These are phyloP conservation scores for Fusarium annulatum DNA, from an alignment of 2,329 filamentous ascomycete species.

Conservation along the genomic window DNA sequence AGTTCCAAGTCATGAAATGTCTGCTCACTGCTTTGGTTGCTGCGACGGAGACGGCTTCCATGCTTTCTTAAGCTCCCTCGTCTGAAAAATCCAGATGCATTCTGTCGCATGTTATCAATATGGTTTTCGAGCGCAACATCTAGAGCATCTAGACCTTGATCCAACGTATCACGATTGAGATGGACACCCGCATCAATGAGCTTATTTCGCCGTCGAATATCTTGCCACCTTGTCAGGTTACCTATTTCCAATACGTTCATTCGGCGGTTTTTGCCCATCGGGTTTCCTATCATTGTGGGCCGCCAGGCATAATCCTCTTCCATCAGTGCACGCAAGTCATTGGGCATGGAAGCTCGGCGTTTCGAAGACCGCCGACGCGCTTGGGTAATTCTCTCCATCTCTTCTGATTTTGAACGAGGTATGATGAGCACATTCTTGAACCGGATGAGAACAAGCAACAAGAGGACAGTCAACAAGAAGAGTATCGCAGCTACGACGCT, in stretches of 20 bases:
- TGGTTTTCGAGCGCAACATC: slow-evolving; percentile 54
- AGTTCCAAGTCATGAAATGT: slow-evolving; percentile 47
- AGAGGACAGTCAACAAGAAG: slow-evolving; percentile 70
- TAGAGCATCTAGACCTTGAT: slow-evolving; percentile 51
- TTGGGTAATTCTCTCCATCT: slow-evolving; percentile 65
- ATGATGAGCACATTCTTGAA: slow-evolving; percentile 77
- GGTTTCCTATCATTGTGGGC: slow-evolving; percentile 77
- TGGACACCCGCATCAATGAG: slow-evolving; percentile 61
- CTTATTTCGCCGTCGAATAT: slow-evolving; percentile 72
- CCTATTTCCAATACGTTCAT: slow-evolving; percentile 80
- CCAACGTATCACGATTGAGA: slow-evolving; percentile 51
- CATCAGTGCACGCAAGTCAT: slow-evolving; percentile 53
- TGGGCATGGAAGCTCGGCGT: slow-evolving; percentile 57
- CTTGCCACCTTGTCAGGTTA: slow-evolving; percentile 74
- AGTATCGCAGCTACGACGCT: slow-evolving; percentile 76
- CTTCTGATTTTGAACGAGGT: slow-evolving; percentile 66
- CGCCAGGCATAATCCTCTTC: slow-evolving; percentile 72
- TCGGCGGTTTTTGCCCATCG: slow-evolving; percentile 73
- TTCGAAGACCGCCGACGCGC: slow-evolving; percentile 61
- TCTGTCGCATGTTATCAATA: slow-evolving; percentile 50
- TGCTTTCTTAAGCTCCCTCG: slow-evolving; percentile 43
- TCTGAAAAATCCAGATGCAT: slow-evolving; percentile 48
- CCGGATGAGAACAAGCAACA: slow-evolving; percentile 71
- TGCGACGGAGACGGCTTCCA: slow-evolving; percentile 40
- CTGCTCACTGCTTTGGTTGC: slow-evolving; percentile 46